Evolutionary conservation across 345 rosid species (phyloP).

Genomic region (Eucalyptus marginata): DNA sequence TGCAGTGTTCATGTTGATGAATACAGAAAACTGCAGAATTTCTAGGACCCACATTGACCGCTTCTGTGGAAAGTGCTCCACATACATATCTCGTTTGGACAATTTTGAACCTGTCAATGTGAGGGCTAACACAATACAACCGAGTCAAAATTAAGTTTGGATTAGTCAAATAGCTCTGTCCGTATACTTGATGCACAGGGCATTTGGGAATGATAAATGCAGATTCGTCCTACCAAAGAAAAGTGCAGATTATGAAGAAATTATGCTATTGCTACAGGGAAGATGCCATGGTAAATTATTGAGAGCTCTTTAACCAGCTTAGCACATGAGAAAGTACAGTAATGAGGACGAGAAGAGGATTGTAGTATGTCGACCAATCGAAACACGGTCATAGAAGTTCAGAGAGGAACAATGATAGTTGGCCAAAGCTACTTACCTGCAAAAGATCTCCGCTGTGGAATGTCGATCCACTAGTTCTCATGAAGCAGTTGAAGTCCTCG

Average conservation of each 20-base stretch:
- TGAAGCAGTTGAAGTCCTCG: not conserved
- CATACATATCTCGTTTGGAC: no score
- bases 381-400: not conserved
- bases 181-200: not conserved
- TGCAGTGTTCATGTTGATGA: not conserved
- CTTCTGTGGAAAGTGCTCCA: not conserved
- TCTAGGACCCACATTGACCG: not conserved
- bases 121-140: not conserved
- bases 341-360: not conserved
- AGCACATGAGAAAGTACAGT: not conserved
- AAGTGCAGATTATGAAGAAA: not conserved
- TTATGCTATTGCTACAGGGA: not conserved
- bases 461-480: slow-evolving; percentile 7
- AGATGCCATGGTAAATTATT: not conserved
- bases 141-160: not conserved
- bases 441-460: slow-evolving; percentile 38
- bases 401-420: not conserved
- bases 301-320: not conserved
- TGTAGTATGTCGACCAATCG: not conserved
- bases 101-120: not conserved
- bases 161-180: not conserved
- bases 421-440: slow-evolving; percentile 14
- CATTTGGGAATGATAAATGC: not conserved
- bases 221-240: not conserved
- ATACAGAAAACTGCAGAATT: not conserved